Conservation (phyloP, 805 yeast species). For the Saturnispora quitensis region DNA sequence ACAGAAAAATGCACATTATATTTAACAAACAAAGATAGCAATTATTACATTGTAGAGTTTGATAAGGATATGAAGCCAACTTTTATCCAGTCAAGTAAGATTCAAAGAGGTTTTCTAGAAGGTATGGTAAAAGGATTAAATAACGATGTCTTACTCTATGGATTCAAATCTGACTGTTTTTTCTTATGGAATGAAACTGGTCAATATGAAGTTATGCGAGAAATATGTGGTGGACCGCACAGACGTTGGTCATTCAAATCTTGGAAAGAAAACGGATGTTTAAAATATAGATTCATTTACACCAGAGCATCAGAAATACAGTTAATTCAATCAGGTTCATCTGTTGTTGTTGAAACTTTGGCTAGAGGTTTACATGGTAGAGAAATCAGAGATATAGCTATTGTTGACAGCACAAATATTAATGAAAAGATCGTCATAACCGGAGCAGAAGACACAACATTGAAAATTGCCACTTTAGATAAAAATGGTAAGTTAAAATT, state of each 20-base stretch:
- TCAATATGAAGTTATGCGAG: conserved; percentile 60
- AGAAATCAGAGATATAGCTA: conserved; percentile 69
- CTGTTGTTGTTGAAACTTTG: conserved; percentile 24
- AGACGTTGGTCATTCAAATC: conserved; percentile 62
- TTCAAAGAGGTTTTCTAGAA: conserved; percentile 73
- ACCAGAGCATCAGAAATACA: conserved; percentile 47
- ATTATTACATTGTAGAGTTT: conserved; percentile 36
- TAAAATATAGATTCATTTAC: conserved; percentile 41
- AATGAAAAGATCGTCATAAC: conserved; percentile 44
- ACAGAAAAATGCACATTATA: conserved; percentile 19
- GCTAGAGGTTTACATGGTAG: conserved; percentile 80
- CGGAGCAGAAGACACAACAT: conserved; percentile 84
- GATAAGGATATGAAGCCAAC: conserved; percentile 6
- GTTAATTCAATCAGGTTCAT: conserved; percentile 27
- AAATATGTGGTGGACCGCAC: conserved; percentile 86
- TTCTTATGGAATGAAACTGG: conserved; percentile 75
- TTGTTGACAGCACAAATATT: conserved; percentile 29
- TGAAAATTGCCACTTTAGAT: conserved; percentile 43
- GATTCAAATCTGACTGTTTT: conserved; percentile 74
- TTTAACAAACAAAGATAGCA: conserved; percentile 61
- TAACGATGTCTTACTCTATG: conserved; percentile 52
- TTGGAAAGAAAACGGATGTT: conserved; percentile 14
- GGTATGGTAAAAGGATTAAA: conserved; percentile 44
- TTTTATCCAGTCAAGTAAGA: conserved; percentile 39
- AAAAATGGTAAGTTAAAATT: conserved; percentile 36